Base-by-base conservation (phyloP, 306 rosid genomes). In the Dicorynia guianensis region DNA sequence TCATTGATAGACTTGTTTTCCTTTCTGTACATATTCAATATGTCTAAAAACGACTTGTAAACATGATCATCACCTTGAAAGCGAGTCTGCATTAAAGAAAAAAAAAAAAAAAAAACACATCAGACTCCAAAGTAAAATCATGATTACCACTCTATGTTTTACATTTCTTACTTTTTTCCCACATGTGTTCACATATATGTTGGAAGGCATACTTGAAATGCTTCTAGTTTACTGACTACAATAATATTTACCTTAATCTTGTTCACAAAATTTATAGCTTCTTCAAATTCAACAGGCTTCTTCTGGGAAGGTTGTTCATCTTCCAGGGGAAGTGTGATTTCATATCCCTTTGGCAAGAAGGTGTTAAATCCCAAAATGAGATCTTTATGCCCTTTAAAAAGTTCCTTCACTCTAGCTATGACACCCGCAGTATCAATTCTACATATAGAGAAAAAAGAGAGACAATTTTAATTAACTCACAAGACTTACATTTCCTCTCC, bases 21-120 rank as follows among this genome's bases (percentile, higher is more conserved):
- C 84, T 86, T 96, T 84, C 98, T 89, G 86, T 96, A 96, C 99
- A 93, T 87, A 75, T 93, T 96, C 83, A 96, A 81, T 86, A 96
- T 90, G 84, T 93, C 99, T 64, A 96, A 80, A 84, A 96, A 93
- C 10, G 98, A 83, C 84, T 96, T 96, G 59, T 92, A 96, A 59
- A 96, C 99, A 63, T 49, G 95, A 65, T 96, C 98, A 78, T 96
- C 90, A 5, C 96, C 93, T 72, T 89, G 97, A 82, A 96, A 96
- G 67, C 99, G 90, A 39, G 84, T 77, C 99, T 96, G 89, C 87
- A 84, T n/a, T 74, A n/a, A n/a, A n/a, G n/a, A n/a, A n/a, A n/a
- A 50, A 81, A 64, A 69, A 33, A 76, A 81, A n/a, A 50, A 81
- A 64, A 69, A 33, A 76, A 81, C 46, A 19, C 71, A 77, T 86